Percentiles rank a stretch among this genome's conserved stretches.
phyloP scores from a whole-genome alignment of 176 grass and related monocot genomes.

The Alloteropsis semialata region DNA sequence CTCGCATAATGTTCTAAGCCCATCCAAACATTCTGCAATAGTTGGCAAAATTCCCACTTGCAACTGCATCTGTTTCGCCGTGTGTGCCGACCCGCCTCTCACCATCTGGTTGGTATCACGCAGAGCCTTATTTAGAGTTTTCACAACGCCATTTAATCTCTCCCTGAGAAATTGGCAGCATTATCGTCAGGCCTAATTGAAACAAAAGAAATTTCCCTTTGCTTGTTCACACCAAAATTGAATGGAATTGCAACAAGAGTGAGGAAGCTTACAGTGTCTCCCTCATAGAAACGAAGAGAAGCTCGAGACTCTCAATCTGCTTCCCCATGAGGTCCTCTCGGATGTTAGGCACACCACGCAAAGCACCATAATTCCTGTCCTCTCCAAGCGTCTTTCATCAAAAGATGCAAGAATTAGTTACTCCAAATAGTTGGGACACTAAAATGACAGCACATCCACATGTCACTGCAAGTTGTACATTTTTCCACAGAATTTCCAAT shows the following conservation, averaged over 20 bases:
- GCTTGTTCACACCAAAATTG: background rate
- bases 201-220: background rate
- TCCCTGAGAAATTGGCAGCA: slow-evolving; percentile 47
- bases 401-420: background rate
- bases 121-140: slow-evolving; percentile 59
- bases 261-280: slow-evolving; percentile 46
- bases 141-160: slow-evolving; percentile 56
- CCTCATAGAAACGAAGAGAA: slow-evolving; percentile 53
- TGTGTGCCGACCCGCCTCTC: slow-evolving; percentile 52
- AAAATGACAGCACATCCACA: background rate
- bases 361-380: slow-evolving; percentile 61
- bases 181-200: background rate
- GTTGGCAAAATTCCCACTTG: slow-evolving; percentile 70
- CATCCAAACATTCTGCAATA: slow-evolving; percentile 65
- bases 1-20: slow-evolving; percentile 49
- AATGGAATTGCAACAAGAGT: background rate
- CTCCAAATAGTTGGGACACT: background rate
- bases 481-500: background rate
- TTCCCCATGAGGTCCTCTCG: slow-evolving; percentile 62
- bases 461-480: background rate
- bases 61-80: slow-evolving; percentile 59
- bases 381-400: slow-evolving; percentile 56
- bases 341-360: slow-evolving; percentile 49
- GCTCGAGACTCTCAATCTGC: slow-evolving; percentile 66
- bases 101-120: slow-evolving; percentile 64